A percentile compares a stretch with the other conserved stretches of the same genome.
These are phyloP conservation scores for Guadua angustifolia DNA, from an alignment of 176 grass and related monocot species.

Conservation along the genomic window DNA sequence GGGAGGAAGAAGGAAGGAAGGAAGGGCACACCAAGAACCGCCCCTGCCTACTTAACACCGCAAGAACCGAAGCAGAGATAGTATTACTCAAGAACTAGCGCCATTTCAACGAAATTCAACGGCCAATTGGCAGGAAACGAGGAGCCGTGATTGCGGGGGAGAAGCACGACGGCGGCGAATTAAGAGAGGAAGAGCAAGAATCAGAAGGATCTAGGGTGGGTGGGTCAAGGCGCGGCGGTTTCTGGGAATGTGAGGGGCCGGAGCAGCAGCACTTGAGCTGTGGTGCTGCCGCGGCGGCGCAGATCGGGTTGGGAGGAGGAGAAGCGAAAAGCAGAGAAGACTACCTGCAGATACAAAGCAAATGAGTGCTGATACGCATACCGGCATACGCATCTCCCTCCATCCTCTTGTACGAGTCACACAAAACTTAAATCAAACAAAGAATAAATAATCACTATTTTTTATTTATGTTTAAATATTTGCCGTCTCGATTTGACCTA, in stretches of 20 bases:
- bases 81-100: background rate
- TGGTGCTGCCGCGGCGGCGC: background rate
- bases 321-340: background rate
- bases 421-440: too few species aligned
- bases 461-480: too few species aligned
- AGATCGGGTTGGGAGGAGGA: conserved; percentile 5
- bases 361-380: too few species aligned
- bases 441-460: too few species aligned
- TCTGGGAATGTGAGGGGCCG: background rate
- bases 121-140: background rate
- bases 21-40: background rate
- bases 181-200: background rate
- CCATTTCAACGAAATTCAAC: background rate
- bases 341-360: background rate
- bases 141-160: background rate
- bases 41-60: background rate
- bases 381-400: too few species aligned
- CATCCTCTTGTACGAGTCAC: too few species aligned
- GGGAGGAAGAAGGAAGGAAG: background rate
- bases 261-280: background rate
- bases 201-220: background rate
- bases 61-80: background rate
- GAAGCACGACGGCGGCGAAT: background rate
- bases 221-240: background rate
- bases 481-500: too few species aligned